Base-by-base conservation (phyloP, 371 early-diverging fungal species). In the Parasitella parasitica region DNA sequence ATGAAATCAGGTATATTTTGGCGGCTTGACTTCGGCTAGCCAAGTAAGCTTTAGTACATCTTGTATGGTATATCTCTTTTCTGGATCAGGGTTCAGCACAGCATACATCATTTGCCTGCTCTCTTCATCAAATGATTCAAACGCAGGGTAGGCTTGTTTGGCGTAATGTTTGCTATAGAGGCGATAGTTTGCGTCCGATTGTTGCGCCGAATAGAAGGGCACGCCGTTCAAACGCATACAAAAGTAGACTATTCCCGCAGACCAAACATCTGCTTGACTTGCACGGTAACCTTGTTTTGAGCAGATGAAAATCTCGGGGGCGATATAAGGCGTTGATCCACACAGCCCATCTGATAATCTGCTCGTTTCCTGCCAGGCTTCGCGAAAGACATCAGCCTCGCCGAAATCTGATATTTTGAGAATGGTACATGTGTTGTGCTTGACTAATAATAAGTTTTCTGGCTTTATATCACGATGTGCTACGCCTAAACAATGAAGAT, bases 361-460 rank as follows among this genome's bases (percentile, higher is more conserved):
- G 24, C 78, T 62, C 18, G 67, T 61, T 35, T 71, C 71, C 66
- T 92, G 90, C 82, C 90, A 94, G 36, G 86, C 82, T 41, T 86
- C 87, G 51, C 90, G 80, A 78, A 96, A 95, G 2, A 97, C 94
- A 53, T 91, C 92, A 1, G 97, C 91, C 11, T 95, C 95, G 18
- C 98, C 97, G 87, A 98, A 99, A 75, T 99, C 98, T 16, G 97
- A 92, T 64, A 98, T 96, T 78, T 99, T 99, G 59, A 99, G 71
- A 15, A 85, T 83, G 9, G 26, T 48, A 1, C 86, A 86, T 54
- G 88, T 85, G 58, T 93, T 92, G 60, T 93, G 93, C 54, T 97
- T 70, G 7, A 97, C 76, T 48, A 99, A 68, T 2, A 99, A 77
- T 35, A 99, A 75, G 76, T 99, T 99, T 76, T 99, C 94, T 11